These are phyloP conservation scores for Chamaecrista fasciculata DNA, from an alignment of 306 rosid species.

Conservation along the genomic window DNA sequence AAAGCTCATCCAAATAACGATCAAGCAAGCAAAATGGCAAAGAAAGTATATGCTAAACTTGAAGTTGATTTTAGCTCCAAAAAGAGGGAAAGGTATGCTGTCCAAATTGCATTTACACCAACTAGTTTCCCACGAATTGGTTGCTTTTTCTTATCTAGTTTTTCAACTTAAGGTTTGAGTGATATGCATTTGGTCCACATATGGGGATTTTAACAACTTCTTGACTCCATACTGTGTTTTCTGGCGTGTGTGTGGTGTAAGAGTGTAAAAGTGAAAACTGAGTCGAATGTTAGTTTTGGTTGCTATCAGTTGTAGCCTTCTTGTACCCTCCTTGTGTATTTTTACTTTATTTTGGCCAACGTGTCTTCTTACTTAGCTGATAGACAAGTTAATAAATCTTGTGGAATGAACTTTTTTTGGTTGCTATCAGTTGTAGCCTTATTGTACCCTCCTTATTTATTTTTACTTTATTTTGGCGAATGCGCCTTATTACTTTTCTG, in stretches of 20 bases:
- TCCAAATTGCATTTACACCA: constrained; percentile 18
- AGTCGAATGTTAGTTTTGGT: constrained; percentile 13
- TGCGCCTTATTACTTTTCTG: not conserved
- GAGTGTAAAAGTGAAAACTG: constrained; percentile 11
- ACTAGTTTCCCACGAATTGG: constrained; percentile 8
- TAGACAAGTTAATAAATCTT: constrained; percentile 21
- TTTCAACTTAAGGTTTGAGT: constrained; percentile 23
- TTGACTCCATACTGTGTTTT: constrained; percentile 16
- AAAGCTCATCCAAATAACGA: constrained; percentile 89
- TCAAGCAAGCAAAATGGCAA: constrained; percentile 78
- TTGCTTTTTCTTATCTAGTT: not conserved
- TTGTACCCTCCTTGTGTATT: not conserved
- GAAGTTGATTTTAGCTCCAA: constrained; percentile 94
- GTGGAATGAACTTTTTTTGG: constrained; percentile 17
- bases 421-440: constrained; percentile 2
- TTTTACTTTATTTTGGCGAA: no score
- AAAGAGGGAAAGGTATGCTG: constrained; percentile 88
- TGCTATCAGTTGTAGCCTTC: constrained; percentile 14
- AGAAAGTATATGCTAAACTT: constrained; percentile 86
- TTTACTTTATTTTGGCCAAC: no score
- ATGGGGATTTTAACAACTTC: constrained; percentile 15
- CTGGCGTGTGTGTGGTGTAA: constrained; percentile 20
- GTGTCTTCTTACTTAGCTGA: constrained; percentile 1
- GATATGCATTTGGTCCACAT: constrained; percentile 4
- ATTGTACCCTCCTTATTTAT: not conserved